Percentiles rank a stretch among this genome's conserved stretches.
Evolutionary conservation across 495 filamentous ascomycete species (phyloP).

Genomic region (Sphaerosporella brunnea): DNA sequence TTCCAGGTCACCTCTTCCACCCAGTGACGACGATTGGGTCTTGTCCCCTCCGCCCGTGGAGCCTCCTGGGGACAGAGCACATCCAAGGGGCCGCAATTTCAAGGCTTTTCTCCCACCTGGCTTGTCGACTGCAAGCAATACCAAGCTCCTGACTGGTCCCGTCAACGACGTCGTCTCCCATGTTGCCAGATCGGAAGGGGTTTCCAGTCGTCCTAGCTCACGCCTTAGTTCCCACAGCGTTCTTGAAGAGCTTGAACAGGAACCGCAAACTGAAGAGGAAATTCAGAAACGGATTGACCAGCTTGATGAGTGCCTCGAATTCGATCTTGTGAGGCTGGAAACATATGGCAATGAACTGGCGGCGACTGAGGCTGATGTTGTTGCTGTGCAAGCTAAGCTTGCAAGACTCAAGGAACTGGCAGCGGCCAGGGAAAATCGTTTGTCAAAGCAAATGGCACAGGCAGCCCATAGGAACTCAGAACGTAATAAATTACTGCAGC

Average conservation of each 20-base stretch:
- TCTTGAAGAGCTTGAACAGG: background rate
- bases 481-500: constrained; percentile 3
- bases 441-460: background rate
- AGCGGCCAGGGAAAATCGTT: background rate
- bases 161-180: background rate
- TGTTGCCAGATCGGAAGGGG: no score
- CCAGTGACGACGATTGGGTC: background rate
- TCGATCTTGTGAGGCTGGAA: background rate
- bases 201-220: no score
- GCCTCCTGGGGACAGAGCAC: no score
- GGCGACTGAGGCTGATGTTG: background rate
- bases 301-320: background rate
- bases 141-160: background rate
- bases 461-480: background rate
- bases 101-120: background rate
- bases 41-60: background rate
- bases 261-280: background rate
- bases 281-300: background rate
- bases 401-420: background rate
- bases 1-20: background rate
- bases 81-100: background rate
- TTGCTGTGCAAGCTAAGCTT: background rate
- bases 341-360: background rate
- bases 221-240: background rate
- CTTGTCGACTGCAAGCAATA: background rate